Conservation (phyloP, 2,329 filamentous ascomycete genomes). For the Colletotrichum acutatum region DNA sequence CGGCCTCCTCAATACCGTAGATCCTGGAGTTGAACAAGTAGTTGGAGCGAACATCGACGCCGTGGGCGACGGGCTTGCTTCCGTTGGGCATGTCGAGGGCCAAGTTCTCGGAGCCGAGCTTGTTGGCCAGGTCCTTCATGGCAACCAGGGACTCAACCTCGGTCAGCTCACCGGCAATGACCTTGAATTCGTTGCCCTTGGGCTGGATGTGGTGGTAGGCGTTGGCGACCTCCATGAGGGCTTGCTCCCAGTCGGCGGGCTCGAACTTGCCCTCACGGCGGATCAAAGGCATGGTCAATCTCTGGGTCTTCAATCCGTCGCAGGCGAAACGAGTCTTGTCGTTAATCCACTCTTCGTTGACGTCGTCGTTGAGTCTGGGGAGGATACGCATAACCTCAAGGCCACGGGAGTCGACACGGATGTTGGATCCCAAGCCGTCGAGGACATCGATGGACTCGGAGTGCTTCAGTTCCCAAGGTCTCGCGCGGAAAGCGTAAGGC, state of each 20-base stretch:
- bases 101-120: slow-evolving; percentile 94
- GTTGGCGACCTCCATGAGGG: slow-evolving; percentile 84
- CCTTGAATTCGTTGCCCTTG: slow-evolving; percentile 95
- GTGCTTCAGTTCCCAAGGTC: slow-evolving; percentile 97
- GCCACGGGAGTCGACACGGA: slow-evolving; percentile 91
- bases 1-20: slow-evolving; percentile 91
- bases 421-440: slow-evolving; percentile 92
- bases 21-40: slow-evolving; percentile 98
- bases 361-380: slow-evolving; percentile 93
- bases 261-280: slow-evolving; percentile 91
- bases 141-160: slow-evolving; percentile 95
- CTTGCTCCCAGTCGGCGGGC: slow-evolving; percentile 95
- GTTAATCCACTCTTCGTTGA: slow-evolving; percentile 99
- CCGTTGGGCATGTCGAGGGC: slow-evolving; percentile 91
- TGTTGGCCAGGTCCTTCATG: slow-evolving; percentile 97
- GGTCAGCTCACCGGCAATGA: slow-evolving; percentile 87
- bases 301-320: slow-evolving; percentile 95
- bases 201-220: slow-evolving; percentile 84
- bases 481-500: slow-evolving; percentile 95
- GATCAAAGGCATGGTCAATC: slow-evolving; percentile 91
- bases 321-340: slow-evolving; percentile 98
- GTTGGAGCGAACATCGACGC: slow-evolving; percentile 92
- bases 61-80: slow-evolving; percentile 86
- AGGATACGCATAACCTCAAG: slow-evolving; percentile 96
- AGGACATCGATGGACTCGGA: slow-evolving; percentile 96